Conservation (phyloP, 2,329 filamentous ascomycete genomes). For the Annulohypoxylon truncatum region DNA sequence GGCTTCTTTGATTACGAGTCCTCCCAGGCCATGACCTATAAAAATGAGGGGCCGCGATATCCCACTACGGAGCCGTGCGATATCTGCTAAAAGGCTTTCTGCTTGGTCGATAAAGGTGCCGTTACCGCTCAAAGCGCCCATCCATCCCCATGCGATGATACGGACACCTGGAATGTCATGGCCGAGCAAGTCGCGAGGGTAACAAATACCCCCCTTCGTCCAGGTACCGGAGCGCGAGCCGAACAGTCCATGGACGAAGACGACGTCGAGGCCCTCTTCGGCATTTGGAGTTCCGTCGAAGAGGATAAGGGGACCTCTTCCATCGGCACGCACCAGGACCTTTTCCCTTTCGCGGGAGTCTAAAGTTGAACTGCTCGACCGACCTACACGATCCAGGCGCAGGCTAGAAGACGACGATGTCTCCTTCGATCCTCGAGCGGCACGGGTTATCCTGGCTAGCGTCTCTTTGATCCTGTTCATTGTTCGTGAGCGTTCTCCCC, state of each 20-base stretch:
- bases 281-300: slow-evolving; percentile 41
- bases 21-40: slow-evolving; percentile 48
- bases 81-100: slow-evolving; percentile 45
- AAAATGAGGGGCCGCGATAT: slow-evolving; percentile 50
- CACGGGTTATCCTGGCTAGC: slow-evolving; percentile 47
- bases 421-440: slow-evolving; percentile 44
- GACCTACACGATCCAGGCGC: slow-evolving; percentile 46
- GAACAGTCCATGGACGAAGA: slow-evolving; percentile 49
- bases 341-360: slow-evolving; percentile 47
- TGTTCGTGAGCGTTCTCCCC: slow-evolving; percentile 40
- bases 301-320: slow-evolving; percentile 44
- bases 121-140: slow-evolving; percentile 34
- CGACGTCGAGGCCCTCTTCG: slow-evolving; percentile 47
- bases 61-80: slow-evolving; percentile 42
- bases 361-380: slow-evolving; percentile 46
- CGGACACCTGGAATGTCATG: slow-evolving; percentile 45
- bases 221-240: slow-evolving; percentile 45
- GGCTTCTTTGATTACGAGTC: slow-evolving; percentile 49
- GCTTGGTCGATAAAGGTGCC: slow-evolving; percentile 47
- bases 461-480: slow-evolving; percentile 50
- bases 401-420: slow-evolving; percentile 37
- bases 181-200: slow-evolving; percentile 48
- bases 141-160: slow-evolving; percentile 49
- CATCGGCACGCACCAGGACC: slow-evolving; percentile 42
- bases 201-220: slow-evolving; percentile 46